Conservation (phyloP, 1,284 basidiomycete genomes). For the Puccinia polysora region DNA sequence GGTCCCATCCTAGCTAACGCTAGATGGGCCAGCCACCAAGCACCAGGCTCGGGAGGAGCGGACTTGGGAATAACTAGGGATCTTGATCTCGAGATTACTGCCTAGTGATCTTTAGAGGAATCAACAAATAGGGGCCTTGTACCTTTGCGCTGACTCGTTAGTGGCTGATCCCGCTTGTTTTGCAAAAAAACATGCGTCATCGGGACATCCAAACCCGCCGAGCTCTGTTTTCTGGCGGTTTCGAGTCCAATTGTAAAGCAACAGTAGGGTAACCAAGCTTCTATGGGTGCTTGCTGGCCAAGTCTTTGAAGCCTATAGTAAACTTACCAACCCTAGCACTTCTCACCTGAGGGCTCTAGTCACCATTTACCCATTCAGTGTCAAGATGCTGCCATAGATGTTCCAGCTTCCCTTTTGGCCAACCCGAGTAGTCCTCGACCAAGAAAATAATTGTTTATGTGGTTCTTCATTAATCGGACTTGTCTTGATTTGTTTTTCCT, state of each 20-base stretch:
- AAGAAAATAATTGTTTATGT: no score
- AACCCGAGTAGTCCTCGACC: no score
- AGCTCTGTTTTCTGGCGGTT: neutral
- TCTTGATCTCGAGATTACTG: conserved; percentile 4
- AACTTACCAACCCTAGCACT: no score
- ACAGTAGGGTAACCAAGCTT: neutral
- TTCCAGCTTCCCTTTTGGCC: no score
- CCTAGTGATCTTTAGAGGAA: conserved; percentile 24
- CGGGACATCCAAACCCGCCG: conserved; percentile 13
- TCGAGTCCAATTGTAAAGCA: neutral
- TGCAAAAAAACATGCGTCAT: conserved; percentile 5
- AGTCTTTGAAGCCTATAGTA: no score
- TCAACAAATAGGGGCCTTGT: conserved; percentile 10
- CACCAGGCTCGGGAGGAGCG: conserved; percentile 1
- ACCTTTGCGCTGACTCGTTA: conserved; percentile 10
- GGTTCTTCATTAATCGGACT: no score
- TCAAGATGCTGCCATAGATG: no score
- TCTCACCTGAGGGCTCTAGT: no score
- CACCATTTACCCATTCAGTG: no score
- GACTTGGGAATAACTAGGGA: conserved; percentile 1
- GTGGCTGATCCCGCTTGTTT: conserved; percentile 1
- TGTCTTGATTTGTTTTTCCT: no score
- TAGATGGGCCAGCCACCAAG: neutral
- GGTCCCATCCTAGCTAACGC: neutral
- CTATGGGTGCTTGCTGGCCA: neutral